Base-by-base conservation (phyloP, 2,329 filamentous ascomycete genomes). In the Fusarium begoniae region DNA sequence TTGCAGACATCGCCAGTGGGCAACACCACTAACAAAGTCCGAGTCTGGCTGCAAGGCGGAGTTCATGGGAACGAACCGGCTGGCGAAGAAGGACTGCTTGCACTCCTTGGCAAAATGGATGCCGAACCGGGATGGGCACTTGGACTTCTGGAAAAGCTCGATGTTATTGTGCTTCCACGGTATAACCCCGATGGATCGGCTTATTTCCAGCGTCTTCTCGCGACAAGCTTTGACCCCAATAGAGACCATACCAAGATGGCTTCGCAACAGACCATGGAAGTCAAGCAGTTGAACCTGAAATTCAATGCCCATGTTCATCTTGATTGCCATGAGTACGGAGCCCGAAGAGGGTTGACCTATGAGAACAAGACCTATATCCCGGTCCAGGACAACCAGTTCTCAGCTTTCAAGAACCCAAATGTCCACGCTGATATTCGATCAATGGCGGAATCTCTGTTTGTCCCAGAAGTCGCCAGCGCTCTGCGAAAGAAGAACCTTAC, bases 1-100 rank as follows among this genome's bases (percentile, higher is more conserved):
- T 30, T 65, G 2, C 66, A 58, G 13, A 37, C 65, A 1, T 63
- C 66, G 9, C 24, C 24, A 5, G 26, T 56, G 13, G 22, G 56
- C 4, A 75, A 70, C n/a, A 24, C 40, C 7, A 69, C 55, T 4
- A 62, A 50, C 24, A 82, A 81, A 53, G 70, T 81, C 9, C 75
- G 80, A 3, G 75, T 81, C 12, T 82, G 79, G 79, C 60, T 82
- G 3, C 80, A 82, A 32, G 79, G 75, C 14, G 78, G 75, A 8
- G 79, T 81, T 0, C 80, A 81, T 24, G 80, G 80, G 15, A 81
- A 82, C 22, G 80, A 81, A 9, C 80, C 80, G 0, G 80, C 76
- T 1, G 80, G 80, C 4, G 80, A 81, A 60, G 75, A 82, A 55
- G 76, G 74, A 0, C 62, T 80, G 0, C 72, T 80, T 3, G 79